phyloP scores from a whole-genome alignment of 192 early-diverging fungal genomes.

The Jimgerdemannia lactiflua region DNA sequence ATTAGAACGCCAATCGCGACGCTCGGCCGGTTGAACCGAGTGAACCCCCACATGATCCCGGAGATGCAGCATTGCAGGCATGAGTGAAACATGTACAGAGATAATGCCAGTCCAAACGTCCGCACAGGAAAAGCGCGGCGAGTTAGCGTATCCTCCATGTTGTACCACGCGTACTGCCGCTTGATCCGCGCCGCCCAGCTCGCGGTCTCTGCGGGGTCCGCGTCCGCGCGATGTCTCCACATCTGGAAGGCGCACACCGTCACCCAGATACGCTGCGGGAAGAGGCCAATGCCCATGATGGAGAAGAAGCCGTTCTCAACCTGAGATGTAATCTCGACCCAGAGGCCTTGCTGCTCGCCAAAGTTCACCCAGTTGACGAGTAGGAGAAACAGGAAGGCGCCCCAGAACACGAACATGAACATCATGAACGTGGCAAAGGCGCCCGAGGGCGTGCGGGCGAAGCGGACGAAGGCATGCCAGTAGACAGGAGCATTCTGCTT shows the following conservation, averaged over 20 bases:
- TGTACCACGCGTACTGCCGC: neutral
- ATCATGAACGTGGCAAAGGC: neutral
- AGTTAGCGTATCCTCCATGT: neutral
- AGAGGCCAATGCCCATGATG: conserved; percentile 28
- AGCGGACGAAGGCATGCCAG: neutral
- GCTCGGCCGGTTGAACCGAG: no score
- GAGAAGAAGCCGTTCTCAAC: conserved; percentile 37
- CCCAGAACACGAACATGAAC: conserved; percentile 28
- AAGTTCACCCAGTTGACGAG: conserved; percentile 30
- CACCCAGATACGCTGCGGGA: conserved; percentile 31
- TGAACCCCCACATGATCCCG: no score
- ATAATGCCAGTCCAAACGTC: no score
- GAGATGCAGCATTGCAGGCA: no score
- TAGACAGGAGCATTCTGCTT: neutral
- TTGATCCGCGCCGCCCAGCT: neutral
- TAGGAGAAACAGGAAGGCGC: conserved; percentile 30
- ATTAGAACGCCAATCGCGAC: no score
- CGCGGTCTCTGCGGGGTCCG: neutral
- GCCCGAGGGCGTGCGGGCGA: neutral
- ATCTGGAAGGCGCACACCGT: conserved; percentile 17
- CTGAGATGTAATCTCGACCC: conserved; percentile 37
- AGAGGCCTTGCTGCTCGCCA: conserved; percentile 23
- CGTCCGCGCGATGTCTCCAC: conserved; percentile 3
- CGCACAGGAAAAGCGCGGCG: no score
- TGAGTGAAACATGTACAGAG: no score